These are phyloP conservation scores for Trichophyton schoenleinii DNA, from an alignment of 2,329 filamentous ascomycete species.

Conservation along the genomic window DNA sequence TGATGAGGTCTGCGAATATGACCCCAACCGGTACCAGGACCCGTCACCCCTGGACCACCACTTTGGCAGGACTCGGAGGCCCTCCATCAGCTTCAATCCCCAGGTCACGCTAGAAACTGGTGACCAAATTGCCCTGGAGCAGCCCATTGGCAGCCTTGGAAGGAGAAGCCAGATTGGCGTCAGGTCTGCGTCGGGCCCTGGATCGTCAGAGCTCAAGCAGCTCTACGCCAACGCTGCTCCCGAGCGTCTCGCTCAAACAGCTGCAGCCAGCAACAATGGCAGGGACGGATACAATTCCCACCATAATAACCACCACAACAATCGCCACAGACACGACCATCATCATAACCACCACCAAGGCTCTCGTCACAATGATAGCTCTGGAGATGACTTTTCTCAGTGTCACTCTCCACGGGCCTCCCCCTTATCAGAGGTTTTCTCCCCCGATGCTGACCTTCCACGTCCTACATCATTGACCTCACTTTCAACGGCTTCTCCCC, in stretches of 20 bases:
- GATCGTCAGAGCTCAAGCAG: background rate
- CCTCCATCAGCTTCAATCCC: slow-evolving; percentile 33
- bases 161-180: background rate
- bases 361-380: background rate
- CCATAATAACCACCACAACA: background rate
- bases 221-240: background rate
- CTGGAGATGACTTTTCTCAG: background rate
- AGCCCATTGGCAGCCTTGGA: slow-evolving; percentile 21
- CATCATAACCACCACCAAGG: background rate
- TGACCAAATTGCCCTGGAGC: slow-evolving; percentile 25
- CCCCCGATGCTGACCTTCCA: slow-evolving; percentile 21
- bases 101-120: slow-evolving; percentile 31
- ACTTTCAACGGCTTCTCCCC: slow-evolving; percentile 31
- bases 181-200: background rate
- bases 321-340: background rate
- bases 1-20: slow-evolving; percentile 16
- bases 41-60: slow-evolving; percentile 28
- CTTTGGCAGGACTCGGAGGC: slow-evolving; percentile 29
- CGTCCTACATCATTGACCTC: slow-evolving; percentile 34
- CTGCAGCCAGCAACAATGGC: background rate
- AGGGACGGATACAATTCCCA: background rate
- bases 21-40: slow-evolving; percentile 26
- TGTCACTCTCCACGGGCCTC: slow-evolving; percentile 4
- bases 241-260: background rate
- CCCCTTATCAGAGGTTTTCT: slow-evolving; percentile 7